A percentile compares a stretch with the other conserved stretches of the same genome.
Conservation (phyloP, 306 rosid genomes). For the Amphicarpaea edgeworthii region DNA sequence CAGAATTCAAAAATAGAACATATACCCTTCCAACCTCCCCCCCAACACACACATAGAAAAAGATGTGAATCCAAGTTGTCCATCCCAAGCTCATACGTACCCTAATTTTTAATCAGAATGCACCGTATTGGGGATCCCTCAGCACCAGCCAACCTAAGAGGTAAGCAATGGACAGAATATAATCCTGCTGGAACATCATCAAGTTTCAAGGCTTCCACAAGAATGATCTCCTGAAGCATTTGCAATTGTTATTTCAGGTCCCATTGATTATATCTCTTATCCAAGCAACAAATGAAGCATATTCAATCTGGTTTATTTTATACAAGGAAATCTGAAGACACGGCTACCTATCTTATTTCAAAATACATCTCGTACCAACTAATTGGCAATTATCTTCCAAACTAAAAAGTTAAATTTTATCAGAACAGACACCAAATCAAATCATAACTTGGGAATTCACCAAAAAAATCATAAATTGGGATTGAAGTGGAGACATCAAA, state of each 20-base stretch:
- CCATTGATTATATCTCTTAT: slow-evolving; percentile 21
- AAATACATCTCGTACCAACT: not conserved
- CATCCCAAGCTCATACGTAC: slow-evolving; percentile 16
- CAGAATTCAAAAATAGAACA: slow-evolving; percentile 28
- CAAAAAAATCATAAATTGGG: slow-evolving; percentile 10
- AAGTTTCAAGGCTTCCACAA: slow-evolving; percentile 87
- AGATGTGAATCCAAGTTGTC: not conserved
- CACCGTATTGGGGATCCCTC: slow-evolving; percentile 96
- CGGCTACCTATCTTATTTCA: slow-evolving; percentile 36
- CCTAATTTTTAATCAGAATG: slow-evolving; percentile 70
- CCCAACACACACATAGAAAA: not conserved
- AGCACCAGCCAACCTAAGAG: slow-evolving; percentile 86
- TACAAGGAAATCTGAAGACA: slow-evolving; percentile 23
- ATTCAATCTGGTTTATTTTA: slow-evolving; percentile 7
- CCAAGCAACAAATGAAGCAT: slow-evolving; percentile 20
- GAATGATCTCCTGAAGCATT: slow-evolving; percentile 79
- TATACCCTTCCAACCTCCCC: not conserved
- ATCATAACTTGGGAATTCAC: slow-evolving; percentile 14
- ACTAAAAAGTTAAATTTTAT: slow-evolving; percentile 7
- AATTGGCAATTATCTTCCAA: slow-evolving; percentile 16
- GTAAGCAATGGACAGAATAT: slow-evolving; percentile 81
- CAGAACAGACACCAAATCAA: slow-evolving; percentile 28
- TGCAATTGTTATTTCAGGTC: slow-evolving; percentile 35
- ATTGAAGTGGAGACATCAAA: slow-evolving; percentile 5
- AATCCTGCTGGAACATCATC: slow-evolving; percentile 74